Conservation (phyloP, 2,329 filamentous ascomycete species). For the Dothiorella sarmentorum region DNA sequence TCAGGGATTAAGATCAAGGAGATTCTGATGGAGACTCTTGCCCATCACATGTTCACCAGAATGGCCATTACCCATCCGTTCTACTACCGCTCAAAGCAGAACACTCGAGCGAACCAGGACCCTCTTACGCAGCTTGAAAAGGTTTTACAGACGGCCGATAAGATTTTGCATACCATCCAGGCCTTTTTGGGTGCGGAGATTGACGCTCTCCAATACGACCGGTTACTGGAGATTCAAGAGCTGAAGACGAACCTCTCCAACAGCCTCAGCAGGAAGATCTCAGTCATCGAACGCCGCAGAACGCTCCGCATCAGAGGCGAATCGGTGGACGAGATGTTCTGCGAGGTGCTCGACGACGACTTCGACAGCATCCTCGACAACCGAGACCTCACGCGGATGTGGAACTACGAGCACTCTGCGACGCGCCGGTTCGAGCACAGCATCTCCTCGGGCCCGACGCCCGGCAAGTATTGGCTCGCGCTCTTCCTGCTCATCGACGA, state of each 20-base stretch:
- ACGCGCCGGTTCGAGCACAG: neutral
- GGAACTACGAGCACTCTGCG: slow-evolving; percentile 15
- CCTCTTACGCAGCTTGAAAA: slow-evolving; percentile 1
- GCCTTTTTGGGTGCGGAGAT: slow-evolving; percentile 13
- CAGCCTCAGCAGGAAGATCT: slow-evolving; percentile 12
- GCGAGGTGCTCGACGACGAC: slow-evolving; percentile 11
- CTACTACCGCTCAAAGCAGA: neutral
- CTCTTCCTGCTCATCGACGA: slow-evolving; percentile 13
- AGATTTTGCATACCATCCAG: neutral
- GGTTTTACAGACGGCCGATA: neutral
- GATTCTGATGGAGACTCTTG: slow-evolving; percentile 15
- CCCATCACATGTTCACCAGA: slow-evolving; percentile 15
- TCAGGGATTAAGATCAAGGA: slow-evolving; percentile 7
- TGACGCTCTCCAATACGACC: slow-evolving; percentile 14
- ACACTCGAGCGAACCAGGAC: neutral
- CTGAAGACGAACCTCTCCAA: slow-evolving; percentile 6
- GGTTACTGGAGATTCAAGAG: slow-evolving; percentile 14
- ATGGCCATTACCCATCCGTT: slow-evolving; percentile 8
- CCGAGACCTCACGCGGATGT: slow-evolving; percentile 12
- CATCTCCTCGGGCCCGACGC: neutral
- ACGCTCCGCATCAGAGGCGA: slow-evolving; percentile 8
- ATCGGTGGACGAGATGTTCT: neutral
- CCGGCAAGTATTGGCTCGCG: slow-evolving; percentile 12
- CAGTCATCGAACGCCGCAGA: slow-evolving; percentile 12
- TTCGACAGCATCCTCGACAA: slow-evolving; percentile 8